Percentiles rank a stretch among this genome's conserved stretches.
Evolutionary conservation across 2,329 filamentous ascomycete species (phyloP).

Genomic region (Talaromyces albobiverticillius): DNA sequence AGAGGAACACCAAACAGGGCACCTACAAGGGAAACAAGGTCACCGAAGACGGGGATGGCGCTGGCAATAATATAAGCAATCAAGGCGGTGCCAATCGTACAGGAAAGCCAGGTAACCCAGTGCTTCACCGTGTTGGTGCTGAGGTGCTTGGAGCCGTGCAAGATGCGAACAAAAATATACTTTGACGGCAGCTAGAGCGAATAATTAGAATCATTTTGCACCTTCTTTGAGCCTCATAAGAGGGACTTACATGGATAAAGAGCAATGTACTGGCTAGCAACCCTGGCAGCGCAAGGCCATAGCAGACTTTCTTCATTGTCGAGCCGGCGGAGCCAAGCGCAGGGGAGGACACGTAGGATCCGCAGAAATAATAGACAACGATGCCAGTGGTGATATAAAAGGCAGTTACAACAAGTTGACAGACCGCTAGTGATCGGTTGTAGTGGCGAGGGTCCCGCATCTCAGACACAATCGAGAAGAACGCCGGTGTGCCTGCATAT

Average conservation of each 20-base stretch:
- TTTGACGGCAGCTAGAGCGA: slow-evolving; percentile 20
- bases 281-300: slow-evolving; percentile 38
- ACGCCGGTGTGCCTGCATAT: slow-evolving; percentile 28
- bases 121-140: slow-evolving; percentile 19
- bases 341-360: slow-evolving; percentile 47
- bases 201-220: not conserved
- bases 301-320: slow-evolving; percentile 44
- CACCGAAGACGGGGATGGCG: slow-evolving; percentile 22
- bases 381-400: slow-evolving; percentile 37
- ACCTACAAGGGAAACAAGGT: slow-evolving; percentile 21
- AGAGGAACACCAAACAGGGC: slow-evolving; percentile 21
- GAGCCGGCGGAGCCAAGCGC: slow-evolving; percentile 47
- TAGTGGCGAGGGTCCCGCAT: slow-evolving; percentile 37
- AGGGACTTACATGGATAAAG: slow-evolving; percentile 22
- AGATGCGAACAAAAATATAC: slow-evolving; percentile 20
- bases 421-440: slow-evolving; percentile 29
- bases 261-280: slow-evolving; percentile 28
- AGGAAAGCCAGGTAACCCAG: slow-evolving; percentile 20
- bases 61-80: slow-evolving; percentile 23
- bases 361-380: slow-evolving; percentile 48
- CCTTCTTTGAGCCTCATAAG: too few relatives aligned
- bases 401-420: slow-evolving; percentile 32
- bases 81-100: slow-evolving; percentile 16
- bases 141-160: slow-evolving; percentile 19
- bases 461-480: slow-evolving; percentile 38